Conservation (phyloP, 2,329 filamentous ascomycete genomes). For the Sporothrix brasiliensis region DNA sequence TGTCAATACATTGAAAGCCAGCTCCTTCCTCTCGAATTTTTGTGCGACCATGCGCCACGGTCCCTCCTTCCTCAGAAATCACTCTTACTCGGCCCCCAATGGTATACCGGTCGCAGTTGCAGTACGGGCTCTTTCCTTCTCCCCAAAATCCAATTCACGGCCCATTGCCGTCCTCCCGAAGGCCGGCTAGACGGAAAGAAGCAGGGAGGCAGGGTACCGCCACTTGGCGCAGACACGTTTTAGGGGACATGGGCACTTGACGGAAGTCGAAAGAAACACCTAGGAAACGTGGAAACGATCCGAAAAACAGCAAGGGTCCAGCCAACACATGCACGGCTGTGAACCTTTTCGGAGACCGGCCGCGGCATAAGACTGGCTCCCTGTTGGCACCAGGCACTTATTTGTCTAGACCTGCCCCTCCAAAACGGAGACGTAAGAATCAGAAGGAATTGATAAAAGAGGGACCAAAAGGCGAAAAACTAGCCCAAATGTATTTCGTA, state of each 20-base stretch:
- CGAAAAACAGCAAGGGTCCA: conserved; percentile 4
- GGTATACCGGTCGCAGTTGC: neutral
- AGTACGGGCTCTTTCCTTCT: neutral
- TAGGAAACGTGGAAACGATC: neutral
- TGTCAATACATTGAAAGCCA: neutral
- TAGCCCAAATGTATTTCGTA: too few species aligned
- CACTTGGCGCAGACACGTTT: neutral
- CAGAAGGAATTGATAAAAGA: conserved; percentile 13
- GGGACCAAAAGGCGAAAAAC: neutral
- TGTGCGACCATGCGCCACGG: neutral
- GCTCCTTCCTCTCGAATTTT: conserved; percentile 1
- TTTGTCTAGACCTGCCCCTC: conserved; percentile 14
- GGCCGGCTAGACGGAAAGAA: conserved; percentile 15
- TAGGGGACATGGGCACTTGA: neutral
- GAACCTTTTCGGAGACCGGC: conserved; percentile 17
- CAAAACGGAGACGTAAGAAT: conserved; percentile 9
- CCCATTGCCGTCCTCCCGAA: conserved; percentile 30
- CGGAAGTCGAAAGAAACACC: neutral
- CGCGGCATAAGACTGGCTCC: neutral
- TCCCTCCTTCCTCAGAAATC: neutral
- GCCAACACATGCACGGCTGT: neutral
- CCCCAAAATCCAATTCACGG: conserved; percentile 16
- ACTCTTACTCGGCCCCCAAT: too few species aligned
- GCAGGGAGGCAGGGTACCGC: neutral
- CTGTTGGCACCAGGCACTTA: neutral